Conservation (phyloP, 2,329 filamentous ascomycete species). For the Emmonsiellopsis sp. region DNA sequence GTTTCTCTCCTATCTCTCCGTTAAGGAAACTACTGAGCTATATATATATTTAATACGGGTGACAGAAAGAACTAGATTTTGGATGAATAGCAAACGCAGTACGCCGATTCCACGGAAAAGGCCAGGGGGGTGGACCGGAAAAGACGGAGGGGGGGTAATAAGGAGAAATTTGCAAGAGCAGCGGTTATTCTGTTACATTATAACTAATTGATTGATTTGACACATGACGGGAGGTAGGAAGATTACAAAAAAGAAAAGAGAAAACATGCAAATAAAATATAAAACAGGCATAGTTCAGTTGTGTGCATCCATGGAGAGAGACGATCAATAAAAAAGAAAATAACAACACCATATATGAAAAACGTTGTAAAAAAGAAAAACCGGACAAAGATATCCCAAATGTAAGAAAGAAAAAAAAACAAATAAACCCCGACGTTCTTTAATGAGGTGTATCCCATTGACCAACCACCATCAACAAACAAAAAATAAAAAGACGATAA, state of each 20-base stretch:
- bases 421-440: too few relatives aligned
- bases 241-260: neutral
- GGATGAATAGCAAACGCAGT: too few relatives aligned
- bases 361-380: constrained; percentile 2
- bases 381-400: neutral
- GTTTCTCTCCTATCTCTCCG: too few relatives aligned
- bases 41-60: too few relatives aligned
- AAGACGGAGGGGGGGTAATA: neutral
- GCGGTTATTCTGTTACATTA: neutral
- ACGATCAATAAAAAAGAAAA: constrained; percentile 9
- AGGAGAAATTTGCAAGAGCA: neutral
- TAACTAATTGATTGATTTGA: neutral
- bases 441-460: neutral
- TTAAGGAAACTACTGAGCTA: too few relatives aligned
- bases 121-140: too few relatives aligned
- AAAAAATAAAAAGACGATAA: constrained; percentile 1
- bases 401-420: neutral
- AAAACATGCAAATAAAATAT: constrained; percentile 4
- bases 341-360: neutral
- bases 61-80: too few relatives aligned
- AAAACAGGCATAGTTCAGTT: constrained; percentile 11
- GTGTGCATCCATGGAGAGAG: constrained; percentile 10
- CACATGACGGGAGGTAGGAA: neutral
- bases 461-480: neutral
- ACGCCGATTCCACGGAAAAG: too few relatives aligned